These are phyloP conservation scores for Dalbergia oliveri DNA, from an alignment of 306 rosid species.

Conservation along the genomic window DNA sequence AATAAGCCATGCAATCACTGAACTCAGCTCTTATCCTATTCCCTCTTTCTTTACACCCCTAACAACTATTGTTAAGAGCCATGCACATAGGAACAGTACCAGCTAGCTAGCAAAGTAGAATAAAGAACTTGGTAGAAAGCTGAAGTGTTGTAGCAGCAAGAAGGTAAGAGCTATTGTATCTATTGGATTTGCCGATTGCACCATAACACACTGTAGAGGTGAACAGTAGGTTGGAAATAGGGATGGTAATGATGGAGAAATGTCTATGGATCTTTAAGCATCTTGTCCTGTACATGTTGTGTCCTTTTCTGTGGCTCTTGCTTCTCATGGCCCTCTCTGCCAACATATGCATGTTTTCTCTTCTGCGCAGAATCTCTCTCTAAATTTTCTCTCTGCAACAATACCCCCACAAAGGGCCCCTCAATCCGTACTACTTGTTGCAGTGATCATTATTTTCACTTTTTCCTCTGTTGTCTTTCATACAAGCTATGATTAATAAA, in stretches of 20 bases:
- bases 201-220: slow-evolving; percentile 18
- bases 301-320: slow-evolving; percentile 51
- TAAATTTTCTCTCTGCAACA: slow-evolving; percentile 58
- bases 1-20: slow-evolving; percentile 46
- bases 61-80: slow-evolving; percentile 9
- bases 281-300: slow-evolving; percentile 61
- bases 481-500: background rate
- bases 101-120: background rate
- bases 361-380: slow-evolving; percentile 65
- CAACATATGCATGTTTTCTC: slow-evolving; percentile 47
- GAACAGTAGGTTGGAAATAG: slow-evolving; percentile 34
- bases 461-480: slow-evolving; percentile 1
- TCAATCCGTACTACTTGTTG: slow-evolving; percentile 48
- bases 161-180: slow-evolving; percentile 6
- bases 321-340: slow-evolving; percentile 48
- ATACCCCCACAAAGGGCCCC: slow-evolving; percentile 21
- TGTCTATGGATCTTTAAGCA: slow-evolving; percentile 61
- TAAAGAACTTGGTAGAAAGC: slow-evolving; percentile 24
- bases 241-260: slow-evolving; percentile 58
- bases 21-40: slow-evolving; percentile 50
- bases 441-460: slow-evolving; percentile 25
- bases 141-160: background rate
- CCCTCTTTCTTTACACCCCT: slow-evolving; percentile 23
- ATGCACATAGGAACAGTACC: slow-evolving; percentile 27
- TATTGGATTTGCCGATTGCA: slow-evolving; percentile 30